Conservation (phyloP, 2,329 filamentous ascomycete genomes). For the Orbilia javanica region DNA sequence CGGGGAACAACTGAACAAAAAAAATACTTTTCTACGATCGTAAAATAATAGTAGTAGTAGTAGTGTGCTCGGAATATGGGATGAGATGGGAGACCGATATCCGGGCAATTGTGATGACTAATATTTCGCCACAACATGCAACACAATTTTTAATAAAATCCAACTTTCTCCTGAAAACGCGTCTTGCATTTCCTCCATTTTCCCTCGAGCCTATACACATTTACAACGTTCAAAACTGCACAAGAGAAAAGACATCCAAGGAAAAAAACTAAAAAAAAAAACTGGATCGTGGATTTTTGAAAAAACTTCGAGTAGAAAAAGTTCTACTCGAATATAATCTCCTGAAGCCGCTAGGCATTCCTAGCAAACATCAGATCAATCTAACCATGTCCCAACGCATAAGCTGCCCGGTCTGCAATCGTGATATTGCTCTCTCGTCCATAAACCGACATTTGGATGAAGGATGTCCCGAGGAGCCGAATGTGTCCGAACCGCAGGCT, state of each 20-base stretch:
- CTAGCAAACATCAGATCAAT: conserved; percentile 1
- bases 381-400: conserved; percentile 50
- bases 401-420: conserved; percentile 81
- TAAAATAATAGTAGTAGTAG: not conserved
- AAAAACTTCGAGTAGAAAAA: not conserved
- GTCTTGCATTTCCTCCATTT: conserved; percentile 31
- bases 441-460: conserved; percentile 96
- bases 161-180: conserved; percentile 58
- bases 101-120: conserved; percentile 25
- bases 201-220: no score
- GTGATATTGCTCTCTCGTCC: conserved; percentile 76
- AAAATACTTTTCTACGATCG: not conserved
- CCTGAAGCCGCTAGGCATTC: not conserved
- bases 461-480: conserved; percentile 69
- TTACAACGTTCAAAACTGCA: conserved; percentile 22
- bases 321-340: not conserved
- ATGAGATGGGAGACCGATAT: not conserved
- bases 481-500: conserved; percentile 12
- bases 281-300: not conserved
- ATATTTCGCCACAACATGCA: conserved; percentile 30
- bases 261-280: not conserved
- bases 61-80: not conserved
- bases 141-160: conserved; percentile 50
- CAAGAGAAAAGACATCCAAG: no score
- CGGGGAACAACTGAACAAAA: conserved; percentile 36